Conservation (phyloP, 2,329 filamentous ascomycete species). For the Neoarthrinium moseri region DNA sequence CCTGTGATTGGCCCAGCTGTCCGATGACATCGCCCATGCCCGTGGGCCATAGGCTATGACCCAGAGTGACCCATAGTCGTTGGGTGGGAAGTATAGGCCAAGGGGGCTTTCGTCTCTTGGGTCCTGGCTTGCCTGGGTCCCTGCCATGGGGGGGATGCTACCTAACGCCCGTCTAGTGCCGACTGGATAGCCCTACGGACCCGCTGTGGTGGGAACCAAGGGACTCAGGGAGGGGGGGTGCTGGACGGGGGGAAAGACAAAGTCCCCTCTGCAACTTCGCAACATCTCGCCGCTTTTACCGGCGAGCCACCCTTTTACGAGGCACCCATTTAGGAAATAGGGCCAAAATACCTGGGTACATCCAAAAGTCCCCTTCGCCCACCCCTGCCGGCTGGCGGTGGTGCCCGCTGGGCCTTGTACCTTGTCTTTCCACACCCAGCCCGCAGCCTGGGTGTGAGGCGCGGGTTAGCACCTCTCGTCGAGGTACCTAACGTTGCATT, state of each 20-base stretch:
- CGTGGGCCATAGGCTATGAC: no score
- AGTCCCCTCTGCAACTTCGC: no score
- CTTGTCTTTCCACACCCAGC: neutral
- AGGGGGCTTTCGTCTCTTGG: no score
- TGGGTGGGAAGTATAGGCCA: no score
- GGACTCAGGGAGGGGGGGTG: no score
- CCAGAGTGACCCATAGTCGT: no score
- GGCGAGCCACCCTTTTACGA: no score
- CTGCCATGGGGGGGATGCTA: neutral
- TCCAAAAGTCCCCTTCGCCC: neutral
- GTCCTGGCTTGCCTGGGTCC: no score
- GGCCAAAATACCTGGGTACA: conserved; percentile 11
- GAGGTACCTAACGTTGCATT: conserved; percentile 11
- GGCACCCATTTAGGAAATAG: neutral
- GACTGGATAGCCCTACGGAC: conserved; percentile 8
- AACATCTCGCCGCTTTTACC: no score
- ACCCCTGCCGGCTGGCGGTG: no score
- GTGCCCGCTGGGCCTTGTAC: no score
- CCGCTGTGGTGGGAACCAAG: conserved; percentile 1
- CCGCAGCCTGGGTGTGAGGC: conserved; percentile 10
- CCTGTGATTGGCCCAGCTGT: neutral
- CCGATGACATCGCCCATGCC: neutral
- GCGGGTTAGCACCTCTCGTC: conserved; percentile 4
- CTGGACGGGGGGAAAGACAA: no score
- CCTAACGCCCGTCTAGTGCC: conserved; percentile 3